Conservation (phyloP, 371 early-diverging fungal genomes). For the Vavraia culicis region DNA sequence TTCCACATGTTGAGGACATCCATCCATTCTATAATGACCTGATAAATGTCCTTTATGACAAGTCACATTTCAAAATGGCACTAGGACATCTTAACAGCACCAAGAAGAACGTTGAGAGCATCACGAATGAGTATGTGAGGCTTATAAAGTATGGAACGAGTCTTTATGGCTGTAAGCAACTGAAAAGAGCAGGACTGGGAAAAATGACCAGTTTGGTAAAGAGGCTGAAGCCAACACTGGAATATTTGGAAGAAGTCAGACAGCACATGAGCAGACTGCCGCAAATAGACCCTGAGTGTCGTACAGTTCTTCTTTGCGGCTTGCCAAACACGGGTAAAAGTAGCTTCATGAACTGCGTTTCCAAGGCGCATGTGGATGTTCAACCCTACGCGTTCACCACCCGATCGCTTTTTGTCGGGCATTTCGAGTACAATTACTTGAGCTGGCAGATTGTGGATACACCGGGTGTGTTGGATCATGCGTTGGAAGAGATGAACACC, state of each 20-base stretch:
- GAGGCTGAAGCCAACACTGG: slow-evolving; percentile 83
- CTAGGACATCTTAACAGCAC: slow-evolving; percentile 93
- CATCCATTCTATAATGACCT: slow-evolving; percentile 99
- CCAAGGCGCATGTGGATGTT: slow-evolving; percentile 95
- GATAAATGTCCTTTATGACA: slow-evolving; percentile 98
- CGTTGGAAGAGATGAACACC: slow-evolving; percentile 92
- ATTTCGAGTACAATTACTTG: slow-evolving; percentile 98
- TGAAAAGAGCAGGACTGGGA: slow-evolving; percentile 92
- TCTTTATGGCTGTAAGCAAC: slow-evolving; percentile 90
- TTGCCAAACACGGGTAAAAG: slow-evolving; percentile 99
- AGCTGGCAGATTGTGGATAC: slow-evolving; percentile 99
- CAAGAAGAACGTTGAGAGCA: slow-evolving; percentile 70
- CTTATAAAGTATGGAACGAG: slow-evolving; percentile 97
- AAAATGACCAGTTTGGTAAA: slow-evolving; percentile 98
- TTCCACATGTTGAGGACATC: slow-evolving; percentile 95
- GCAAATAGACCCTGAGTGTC: slow-evolving; percentile 89
- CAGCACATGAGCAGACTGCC: slow-evolving; percentile 90
- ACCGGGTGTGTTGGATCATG: slow-evolving; percentile 97
- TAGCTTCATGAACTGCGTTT: slow-evolving; percentile 95
- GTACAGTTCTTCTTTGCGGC: slow-evolving; percentile 91
- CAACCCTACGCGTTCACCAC: slow-evolving; percentile 99
- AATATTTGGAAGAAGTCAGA: slow-evolving; percentile 93
- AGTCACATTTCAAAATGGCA: slow-evolving; percentile 98
- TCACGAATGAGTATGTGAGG: slow-evolving; percentile 84
- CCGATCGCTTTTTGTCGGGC: slow-evolving; percentile 95